A percentile compares a stretch with the other conserved stretches of the same genome.
These are phyloP conservation scores for Chlorencoelia australis DNA, from an alignment of 2,329 filamentous ascomycete genomes.

Conservation along the genomic window DNA sequence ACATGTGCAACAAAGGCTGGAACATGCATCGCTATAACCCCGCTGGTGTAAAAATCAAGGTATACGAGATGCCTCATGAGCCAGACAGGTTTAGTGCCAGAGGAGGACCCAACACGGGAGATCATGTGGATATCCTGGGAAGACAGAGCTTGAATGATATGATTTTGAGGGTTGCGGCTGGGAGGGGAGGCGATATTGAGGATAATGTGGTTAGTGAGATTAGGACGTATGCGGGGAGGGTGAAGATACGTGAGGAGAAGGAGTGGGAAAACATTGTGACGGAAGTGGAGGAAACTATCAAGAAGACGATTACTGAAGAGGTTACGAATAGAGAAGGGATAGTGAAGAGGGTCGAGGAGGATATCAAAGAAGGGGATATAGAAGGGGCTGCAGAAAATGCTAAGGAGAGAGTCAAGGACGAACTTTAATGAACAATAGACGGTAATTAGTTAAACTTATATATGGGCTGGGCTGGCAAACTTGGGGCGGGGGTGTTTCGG, in stretches of 20 bases:
- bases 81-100: slow-evolving; percentile 85
- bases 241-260: slow-evolving; percentile 48
- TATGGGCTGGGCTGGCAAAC: too few relatives aligned
- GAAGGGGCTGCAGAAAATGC: neutral
- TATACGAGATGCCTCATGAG: slow-evolving; percentile 94
- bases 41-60: slow-evolving; percentile 66
- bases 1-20: slow-evolving; percentile 97
- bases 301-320: slow-evolving; percentile 1
- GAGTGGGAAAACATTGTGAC: slow-evolving; percentile 4
- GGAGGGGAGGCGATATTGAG: slow-evolving; percentile 68
- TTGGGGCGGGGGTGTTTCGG: too few relatives aligned
- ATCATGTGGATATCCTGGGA: slow-evolving; percentile 94
- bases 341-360: neutral
- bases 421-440: neutral
- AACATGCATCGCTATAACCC: slow-evolving; percentile 90
- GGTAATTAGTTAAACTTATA: too few relatives aligned
- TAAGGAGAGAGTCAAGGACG: neutral
- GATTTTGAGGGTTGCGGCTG: slow-evolving; percentile 76
- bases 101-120: slow-evolving; percentile 60
- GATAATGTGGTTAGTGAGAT: slow-evolving; percentile 77
- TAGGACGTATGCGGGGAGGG: slow-evolving; percentile 67
- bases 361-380: neutral
- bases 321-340: slow-evolving; percentile 40
- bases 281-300: neutral
- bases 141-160: slow-evolving; percentile 83